A percentile compares a stretch with the other conserved stretches of the same genome.
These are phyloP conservation scores for Heliamphora ciliata DNA, from an alignment of 179 eudicot genomes.

Conservation along the genomic window DNA sequence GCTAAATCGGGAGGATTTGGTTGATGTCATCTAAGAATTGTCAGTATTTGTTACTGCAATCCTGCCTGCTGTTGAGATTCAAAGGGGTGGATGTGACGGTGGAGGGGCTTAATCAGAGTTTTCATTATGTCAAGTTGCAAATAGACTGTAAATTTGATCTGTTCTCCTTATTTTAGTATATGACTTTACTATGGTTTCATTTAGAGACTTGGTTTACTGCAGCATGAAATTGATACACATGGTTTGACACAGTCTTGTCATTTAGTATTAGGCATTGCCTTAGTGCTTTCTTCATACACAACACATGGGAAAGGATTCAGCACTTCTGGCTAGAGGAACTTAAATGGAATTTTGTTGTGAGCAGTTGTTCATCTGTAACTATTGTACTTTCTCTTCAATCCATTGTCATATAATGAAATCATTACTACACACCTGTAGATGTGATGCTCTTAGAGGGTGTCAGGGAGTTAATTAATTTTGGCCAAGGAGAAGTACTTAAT, in stretches of 20 bases:
- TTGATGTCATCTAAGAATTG: background rate
- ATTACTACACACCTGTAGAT: background rate
- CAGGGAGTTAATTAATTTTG: background rate
- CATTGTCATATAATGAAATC: background rate
- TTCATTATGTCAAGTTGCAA: background rate
- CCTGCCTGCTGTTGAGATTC: background rate
- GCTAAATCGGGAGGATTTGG: conserved; percentile 1
- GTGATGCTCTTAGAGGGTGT: background rate
- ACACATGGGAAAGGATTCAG: background rate
- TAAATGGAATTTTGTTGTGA: background rate
- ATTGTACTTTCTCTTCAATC: background rate
- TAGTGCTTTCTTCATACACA: background rate
- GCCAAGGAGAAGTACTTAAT: background rate
- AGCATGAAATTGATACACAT: background rate
- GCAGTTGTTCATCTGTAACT: background rate
- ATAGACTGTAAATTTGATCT: background rate
- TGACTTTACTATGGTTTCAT: background rate
- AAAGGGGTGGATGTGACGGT: background rate
- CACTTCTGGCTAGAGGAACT: background rate
- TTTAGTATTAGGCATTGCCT: background rate
- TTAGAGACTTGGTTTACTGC: background rate
- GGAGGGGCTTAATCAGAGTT: background rate
- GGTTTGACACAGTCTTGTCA: background rate
- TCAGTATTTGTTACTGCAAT: background rate
- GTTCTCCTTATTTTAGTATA: background rate